Evolutionary conservation across 768 basidiomycete genomes (phyloP).

Genomic region (Lentinula raphanica): DNA sequence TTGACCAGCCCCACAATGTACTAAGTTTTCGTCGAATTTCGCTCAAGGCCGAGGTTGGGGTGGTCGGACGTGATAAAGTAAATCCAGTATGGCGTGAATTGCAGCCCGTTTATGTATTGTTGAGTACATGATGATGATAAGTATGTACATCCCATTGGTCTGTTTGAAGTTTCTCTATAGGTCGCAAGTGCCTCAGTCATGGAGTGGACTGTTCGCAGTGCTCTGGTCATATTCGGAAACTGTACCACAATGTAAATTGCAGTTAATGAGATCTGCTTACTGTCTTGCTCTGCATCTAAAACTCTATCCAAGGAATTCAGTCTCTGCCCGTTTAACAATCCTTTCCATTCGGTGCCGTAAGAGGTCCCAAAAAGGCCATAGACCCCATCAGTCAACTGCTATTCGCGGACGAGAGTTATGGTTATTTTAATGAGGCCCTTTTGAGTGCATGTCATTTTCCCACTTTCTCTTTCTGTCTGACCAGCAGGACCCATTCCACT

Average conservation of each 20-base stretch:
- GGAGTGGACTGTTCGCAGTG: not conserved
- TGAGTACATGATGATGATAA: too few species aligned
- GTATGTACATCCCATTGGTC: too few species aligned
- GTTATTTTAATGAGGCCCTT: not conserved
- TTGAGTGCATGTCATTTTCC: not conserved
- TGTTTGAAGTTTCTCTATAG: too few species aligned
- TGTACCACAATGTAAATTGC: not conserved
- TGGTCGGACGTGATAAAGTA: too few species aligned
- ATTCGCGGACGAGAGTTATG: constrained; percentile 3
- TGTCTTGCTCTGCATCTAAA: constrained; percentile 5
- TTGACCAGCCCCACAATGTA: not conserved
- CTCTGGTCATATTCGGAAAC: not conserved
- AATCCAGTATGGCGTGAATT: not conserved
- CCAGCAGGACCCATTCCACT: not conserved
- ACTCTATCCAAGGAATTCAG: constrained; percentile 6
- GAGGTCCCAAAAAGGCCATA: not conserved
- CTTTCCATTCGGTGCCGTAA: constrained; percentile 8
- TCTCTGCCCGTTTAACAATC: constrained; percentile 1
- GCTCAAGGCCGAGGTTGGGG: not conserved
- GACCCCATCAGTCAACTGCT: not conserved
- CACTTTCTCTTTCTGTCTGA: not conserved
- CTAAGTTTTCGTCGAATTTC: not conserved
- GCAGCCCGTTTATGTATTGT: too few species aligned
- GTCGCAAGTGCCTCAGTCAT: too few species aligned
- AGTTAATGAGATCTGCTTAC: constrained; percentile 3